Evolutionary conservation across 2,329 filamentous ascomycete genomes (phyloP), one percentile per base, ranked within the genome.

Genomic region (Alternaria atra): DNA sequence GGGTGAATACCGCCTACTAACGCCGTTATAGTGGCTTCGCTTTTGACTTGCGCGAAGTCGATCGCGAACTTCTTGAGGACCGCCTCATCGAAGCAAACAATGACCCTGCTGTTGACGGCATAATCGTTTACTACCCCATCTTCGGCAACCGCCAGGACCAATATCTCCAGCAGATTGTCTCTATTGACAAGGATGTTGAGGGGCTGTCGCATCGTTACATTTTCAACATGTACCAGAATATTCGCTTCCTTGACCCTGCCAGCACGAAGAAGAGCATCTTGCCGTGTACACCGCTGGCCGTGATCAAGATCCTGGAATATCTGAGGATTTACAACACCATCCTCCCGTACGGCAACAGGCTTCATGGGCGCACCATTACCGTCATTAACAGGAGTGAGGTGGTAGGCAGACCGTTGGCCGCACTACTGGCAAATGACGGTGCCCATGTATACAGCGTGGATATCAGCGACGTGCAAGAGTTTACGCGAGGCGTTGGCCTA

Each of bases 191-290:
- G 81, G 95, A 99, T 74, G 94, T 99, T 68, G 95, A 99, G 80
- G 95, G 95, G 35, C 88, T 99, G 60, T 93, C 91, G 71, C 94
- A 97, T 81, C 90, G 90, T 76, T 94, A 98, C 82, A 91, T 98
- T 75, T 94, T 94, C 87, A 99, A 99, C 86, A 97, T 99, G 94
- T 99, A 98, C 83, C 92, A 97, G 84, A 99, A 99, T 83, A 88
- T 97, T 73, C 92, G 95, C 67, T 98, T 94, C 83, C 85, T 99
- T 58, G 95, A 99, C 80, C 90, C 90, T 5, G 80, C 85, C 43
- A 91, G 93, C 79, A 85, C 84, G 60, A 91, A 92, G 79, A 98
- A 99, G 84, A 96, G 91, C 50, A 92, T 98, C 68, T 84, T 99
- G 53, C 95, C 95, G 5, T 99, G 95, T 84, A 99, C 95, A 2